Evolutionary conservation across 768 basidiomycete species (phyloP).

Genomic region (Amanita rubescens): DNA sequence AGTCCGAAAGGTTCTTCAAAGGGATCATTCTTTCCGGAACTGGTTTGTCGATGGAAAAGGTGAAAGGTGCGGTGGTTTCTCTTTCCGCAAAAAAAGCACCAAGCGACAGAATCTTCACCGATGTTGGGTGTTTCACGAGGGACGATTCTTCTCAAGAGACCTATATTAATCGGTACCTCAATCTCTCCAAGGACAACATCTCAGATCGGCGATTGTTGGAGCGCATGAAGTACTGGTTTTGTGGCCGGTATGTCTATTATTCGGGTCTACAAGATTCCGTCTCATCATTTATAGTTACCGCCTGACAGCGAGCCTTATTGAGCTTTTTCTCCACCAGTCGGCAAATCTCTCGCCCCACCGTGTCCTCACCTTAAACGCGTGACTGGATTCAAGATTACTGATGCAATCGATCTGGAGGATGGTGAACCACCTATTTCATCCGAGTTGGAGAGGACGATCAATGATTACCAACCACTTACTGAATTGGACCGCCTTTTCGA

Average conservation of each 20-base stretch:
- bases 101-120: neutral
- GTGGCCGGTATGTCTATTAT: conserved; percentile 12
- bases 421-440: too few species aligned
- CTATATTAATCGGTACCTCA: conserved; percentile 9
- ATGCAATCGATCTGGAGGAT: neutral
- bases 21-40: neutral
- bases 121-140: neutral
- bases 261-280: conserved; percentile 3
- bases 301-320: conserved; percentile 4
- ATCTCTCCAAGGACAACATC: conserved; percentile 4
- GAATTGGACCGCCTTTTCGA: neutral
- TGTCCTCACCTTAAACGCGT: neutral
- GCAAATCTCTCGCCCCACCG: neutral
- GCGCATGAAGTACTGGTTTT: conserved; percentile 14
- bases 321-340: too few species aligned
- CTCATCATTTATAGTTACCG: conserved; percentile 4
- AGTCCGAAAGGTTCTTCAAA: neutral
- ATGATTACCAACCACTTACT: neutral
- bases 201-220: conserved; percentile 14
- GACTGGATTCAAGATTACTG: conserved; percentile 1
- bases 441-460: too few species aligned
- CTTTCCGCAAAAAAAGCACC: neutral
- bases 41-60: neutral
- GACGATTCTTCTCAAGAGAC: neutral
- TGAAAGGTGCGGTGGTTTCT: too few species aligned